These are phyloP conservation scores for Diplocarpon rosae DNA, from an alignment of 2,329 filamentous ascomycete species.

Conservation along the genomic window DNA sequence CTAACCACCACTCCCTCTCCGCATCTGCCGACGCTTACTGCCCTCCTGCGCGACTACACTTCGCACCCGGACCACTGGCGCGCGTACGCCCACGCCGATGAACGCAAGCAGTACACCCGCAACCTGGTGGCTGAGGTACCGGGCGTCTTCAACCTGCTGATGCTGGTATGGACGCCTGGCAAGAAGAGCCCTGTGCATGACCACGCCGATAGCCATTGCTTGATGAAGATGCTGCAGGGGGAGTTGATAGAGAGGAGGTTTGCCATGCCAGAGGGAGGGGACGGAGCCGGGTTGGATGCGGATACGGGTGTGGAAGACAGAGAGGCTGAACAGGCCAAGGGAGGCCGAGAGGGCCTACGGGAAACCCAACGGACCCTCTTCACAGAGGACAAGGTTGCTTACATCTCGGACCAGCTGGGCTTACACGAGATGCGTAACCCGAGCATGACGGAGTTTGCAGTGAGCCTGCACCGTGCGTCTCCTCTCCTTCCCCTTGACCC, in stretches of 20 bases:
- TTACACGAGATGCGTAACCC: constrained; percentile 76
- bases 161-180: constrained; percentile 82
- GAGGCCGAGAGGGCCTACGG: constrained; percentile 34
- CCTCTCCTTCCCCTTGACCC: not conserved
- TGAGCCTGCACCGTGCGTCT: constrained; percentile 58
- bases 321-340: not conserved
- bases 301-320: not conserved
- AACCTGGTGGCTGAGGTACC: constrained; percentile 88
- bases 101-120: constrained; percentile 63
- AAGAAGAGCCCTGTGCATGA: constrained; percentile 82
- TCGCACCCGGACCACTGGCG: constrained; percentile 45
- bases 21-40: constrained; percentile 12
- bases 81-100: constrained; percentile 60
- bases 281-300: too few species aligned
- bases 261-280: constrained; percentile 9
- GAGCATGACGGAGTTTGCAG: constrained; percentile 59
- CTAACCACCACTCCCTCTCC: constrained; percentile 11
- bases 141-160: constrained; percentile 51
- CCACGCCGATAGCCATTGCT: constrained; percentile 77
- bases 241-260: constrained; percentile 71
- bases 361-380: constrained; percentile 34
- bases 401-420: constrained; percentile 81
- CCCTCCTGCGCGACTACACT: constrained; percentile 15
- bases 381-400: constrained; percentile 64
- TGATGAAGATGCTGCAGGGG: constrained; percentile 83